Evolutionary conservation across 768 basidiomycete genomes (phyloP), one percentile per base, ranked within the genome.

Genomic region (Kondoa subrosea): DNA sequence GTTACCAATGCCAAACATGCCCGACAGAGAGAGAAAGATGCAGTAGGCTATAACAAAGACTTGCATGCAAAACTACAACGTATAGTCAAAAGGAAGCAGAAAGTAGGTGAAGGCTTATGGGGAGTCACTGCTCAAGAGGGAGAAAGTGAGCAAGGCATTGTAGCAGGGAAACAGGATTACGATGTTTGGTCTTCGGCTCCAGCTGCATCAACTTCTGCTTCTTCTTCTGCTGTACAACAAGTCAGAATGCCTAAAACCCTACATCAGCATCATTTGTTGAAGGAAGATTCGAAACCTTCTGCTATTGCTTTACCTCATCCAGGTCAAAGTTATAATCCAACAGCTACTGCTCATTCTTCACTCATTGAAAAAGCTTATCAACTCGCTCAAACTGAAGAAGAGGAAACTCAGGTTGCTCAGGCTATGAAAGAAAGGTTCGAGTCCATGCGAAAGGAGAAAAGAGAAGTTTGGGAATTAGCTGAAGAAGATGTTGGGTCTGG

Each of bases 401-500:
- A 59, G 12, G 61, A 63, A 63, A 70, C 70, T 3, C 67, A 69
- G 1, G 65, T 66, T n/a, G 69, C 69, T 0, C 63, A 69, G 32
- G 58, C 59, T 16, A 29, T 64, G 56, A 73, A 73, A 63, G 69
- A 67, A 8, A 56, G 64, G 40, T 64, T 69, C 32, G 72, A 72
- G 58, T 4, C 14, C 21, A 31, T 31, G 12, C 14, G 58, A 27
- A 63, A 63, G 12, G 16, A 27, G 16, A 63, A 21, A 50, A 50
- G 50, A 17, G 71, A 71, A 59, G 59, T 58, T 16, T 73, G 68
- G 68, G 59, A 69, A 63, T 56, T 64, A 29, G 72, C 71, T 34
- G 72, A 69, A 62, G 71, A 71, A 25, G 71, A 71, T 58, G 72
- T 72, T 16, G 73, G 72, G 8, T 68, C 66, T 33, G 73, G 70